Percentiles rank a stretch among this genome's conserved stretches.
Conservation (phyloP, 257 asterid genomes). For the Solanum clarkiae region DNA sequence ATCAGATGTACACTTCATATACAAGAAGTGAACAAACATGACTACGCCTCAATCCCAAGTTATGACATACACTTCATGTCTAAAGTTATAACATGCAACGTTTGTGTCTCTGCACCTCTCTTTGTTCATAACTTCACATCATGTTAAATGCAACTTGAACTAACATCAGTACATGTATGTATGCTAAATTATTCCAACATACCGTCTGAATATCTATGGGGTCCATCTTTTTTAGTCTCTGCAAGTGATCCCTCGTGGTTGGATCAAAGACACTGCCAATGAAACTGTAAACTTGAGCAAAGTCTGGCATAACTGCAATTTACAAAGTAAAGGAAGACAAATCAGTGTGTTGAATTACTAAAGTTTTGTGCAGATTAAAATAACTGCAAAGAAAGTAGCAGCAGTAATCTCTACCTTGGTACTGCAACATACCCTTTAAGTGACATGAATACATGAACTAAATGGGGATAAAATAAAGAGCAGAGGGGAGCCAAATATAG, state of each 20-base stretch:
- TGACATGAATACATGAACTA: background rate
- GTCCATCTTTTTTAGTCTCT: constrained; percentile 51
- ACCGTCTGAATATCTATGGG: constrained; percentile 76
- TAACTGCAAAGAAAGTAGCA: background rate
- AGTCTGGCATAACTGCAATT: constrained; percentile 66
- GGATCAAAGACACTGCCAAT: constrained; percentile 70
- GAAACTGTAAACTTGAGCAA: constrained; percentile 61
- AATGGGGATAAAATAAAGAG: background rate
- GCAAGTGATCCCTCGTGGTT: constrained; percentile 35
- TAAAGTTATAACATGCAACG: background rate
- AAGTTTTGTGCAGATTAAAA: background rate
- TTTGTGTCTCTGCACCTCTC: background rate
- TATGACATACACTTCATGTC: background rate
- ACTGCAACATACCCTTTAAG: background rate
- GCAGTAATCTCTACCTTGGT: background rate
- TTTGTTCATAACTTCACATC: background rate
- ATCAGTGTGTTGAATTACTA: background rate
- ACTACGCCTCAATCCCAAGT: background rate
- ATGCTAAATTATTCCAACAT: constrained; percentile 4
- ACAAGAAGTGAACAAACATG: background rate
- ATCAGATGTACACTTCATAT: background rate
- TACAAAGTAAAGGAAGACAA: background rate
- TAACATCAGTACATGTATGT: background rate
- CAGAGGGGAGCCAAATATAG: background rate
- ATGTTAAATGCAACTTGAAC: background rate